phyloP scores from a whole-genome alignment of 345 rosid species.

The Bruguiera gymnorhiza region DNA sequence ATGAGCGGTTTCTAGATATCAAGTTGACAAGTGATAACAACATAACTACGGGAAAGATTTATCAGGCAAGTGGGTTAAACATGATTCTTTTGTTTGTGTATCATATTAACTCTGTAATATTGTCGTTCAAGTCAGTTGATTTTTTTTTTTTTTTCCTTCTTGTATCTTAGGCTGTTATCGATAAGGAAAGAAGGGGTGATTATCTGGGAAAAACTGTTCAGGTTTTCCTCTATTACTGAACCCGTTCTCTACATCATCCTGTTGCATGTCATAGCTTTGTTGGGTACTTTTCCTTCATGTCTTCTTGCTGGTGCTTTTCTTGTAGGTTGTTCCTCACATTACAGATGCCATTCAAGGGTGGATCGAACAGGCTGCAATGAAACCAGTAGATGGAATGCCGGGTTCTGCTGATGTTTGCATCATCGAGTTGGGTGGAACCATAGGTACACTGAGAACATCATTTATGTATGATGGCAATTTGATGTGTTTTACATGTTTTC shows the following conservation, averaged over 20 bases:
- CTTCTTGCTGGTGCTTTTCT: constrained; percentile 11
- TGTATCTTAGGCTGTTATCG: constrained; percentile 59
- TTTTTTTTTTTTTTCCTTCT: not conserved
- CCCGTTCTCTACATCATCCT: constrained; percentile 3
- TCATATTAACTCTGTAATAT: not conserved
- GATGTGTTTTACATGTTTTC: constrained; percentile 12
- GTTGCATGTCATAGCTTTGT: not conserved
- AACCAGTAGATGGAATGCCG: constrained; percentile 78
- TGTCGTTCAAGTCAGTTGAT: not conserved
- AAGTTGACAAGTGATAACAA: constrained; percentile 80
- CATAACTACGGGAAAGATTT: constrained; percentile 89
- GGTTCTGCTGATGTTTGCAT: constrained; percentile 95
- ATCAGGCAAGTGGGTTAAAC: constrained; percentile 51
- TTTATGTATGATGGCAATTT: not conserved
- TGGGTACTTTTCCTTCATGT: not conserved
- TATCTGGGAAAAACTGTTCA: constrained; percentile 97
- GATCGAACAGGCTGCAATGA: constrained; percentile 79
- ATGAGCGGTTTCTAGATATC: constrained; percentile 85
- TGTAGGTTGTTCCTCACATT: constrained; percentile 89
- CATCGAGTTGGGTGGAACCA: constrained; percentile 97
- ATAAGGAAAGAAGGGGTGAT: constrained; percentile 95
- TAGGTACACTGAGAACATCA: constrained; percentile 42
- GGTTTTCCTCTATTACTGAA: constrained; percentile 38
- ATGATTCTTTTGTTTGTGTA: not conserved
- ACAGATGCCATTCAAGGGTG: constrained; percentile 97